These are phyloP conservation scores for Canavalia ensiformis DNA, from an alignment of 306 rosid species.

Conservation along the genomic window DNA sequence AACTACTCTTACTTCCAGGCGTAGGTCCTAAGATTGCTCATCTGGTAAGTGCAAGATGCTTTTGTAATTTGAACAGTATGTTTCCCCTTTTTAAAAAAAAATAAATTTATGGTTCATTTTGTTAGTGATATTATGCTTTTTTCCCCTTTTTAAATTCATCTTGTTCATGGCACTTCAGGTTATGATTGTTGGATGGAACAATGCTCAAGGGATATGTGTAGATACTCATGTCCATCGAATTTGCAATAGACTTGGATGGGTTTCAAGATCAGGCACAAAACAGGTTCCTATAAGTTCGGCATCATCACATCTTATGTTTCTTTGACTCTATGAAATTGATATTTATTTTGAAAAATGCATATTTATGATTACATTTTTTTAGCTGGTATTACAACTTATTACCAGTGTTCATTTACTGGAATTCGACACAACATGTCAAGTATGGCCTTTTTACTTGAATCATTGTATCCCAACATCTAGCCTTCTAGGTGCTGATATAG, in stretches of 20 bases:
- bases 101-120: constrained; percentile 31
- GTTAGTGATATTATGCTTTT: constrained; percentile 27
- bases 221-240: constrained; percentile 97
- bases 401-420: not conserved
- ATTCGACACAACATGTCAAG: not conserved
- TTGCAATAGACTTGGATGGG: constrained; percentile 96
- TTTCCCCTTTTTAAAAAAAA: not conserved
- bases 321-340: constrained; percentile 23
- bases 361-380: not conserved
- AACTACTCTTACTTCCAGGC: constrained; percentile 90
- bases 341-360: not conserved
- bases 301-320: constrained; percentile 25
- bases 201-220: constrained; percentile 95
- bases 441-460: not conserved
- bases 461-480: constrained; percentile 21
- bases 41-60: constrained; percentile 62
- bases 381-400: not conserved
- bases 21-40: constrained; percentile 99
- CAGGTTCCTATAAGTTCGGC: constrained; percentile 63
- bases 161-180: constrained; percentile 61
- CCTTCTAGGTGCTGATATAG: constrained; percentile 13
- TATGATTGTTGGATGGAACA: constrained; percentile 93
- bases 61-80: constrained; percentile 39
- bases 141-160: constrained; percentile 30
- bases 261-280: constrained; percentile 71